Conservation (phyloP, 2,329 filamentous ascomycete species). For the Graphilbum sp. region DNA sequence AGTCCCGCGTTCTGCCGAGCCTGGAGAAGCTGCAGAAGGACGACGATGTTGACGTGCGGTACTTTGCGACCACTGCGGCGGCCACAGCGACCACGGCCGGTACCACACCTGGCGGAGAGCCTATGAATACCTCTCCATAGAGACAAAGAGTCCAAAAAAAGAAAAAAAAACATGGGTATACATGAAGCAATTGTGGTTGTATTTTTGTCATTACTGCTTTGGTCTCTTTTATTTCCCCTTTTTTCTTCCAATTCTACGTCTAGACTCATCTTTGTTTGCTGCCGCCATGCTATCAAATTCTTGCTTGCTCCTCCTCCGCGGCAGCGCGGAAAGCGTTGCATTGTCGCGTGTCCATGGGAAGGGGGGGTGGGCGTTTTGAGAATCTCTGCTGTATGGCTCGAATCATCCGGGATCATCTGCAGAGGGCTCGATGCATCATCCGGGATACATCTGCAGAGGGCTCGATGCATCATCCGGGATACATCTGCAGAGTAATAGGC, state of each 20-base stretch:
- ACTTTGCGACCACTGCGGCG: constrained; percentile 85
- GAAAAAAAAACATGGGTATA: constrained; percentile 6
- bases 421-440: no score
- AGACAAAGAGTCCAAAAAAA: constrained; percentile 18
- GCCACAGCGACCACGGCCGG: constrained; percentile 32
- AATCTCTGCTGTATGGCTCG: no score
- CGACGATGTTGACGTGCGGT: constrained; percentile 94
- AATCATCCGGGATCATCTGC: no score
- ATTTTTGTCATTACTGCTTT: constrained; percentile 1
- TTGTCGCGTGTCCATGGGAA: no score
- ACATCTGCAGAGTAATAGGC: no score
- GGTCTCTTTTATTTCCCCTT: neutral
- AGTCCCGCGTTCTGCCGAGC: constrained; percentile 73
- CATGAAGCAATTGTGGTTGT: constrained; percentile 37
- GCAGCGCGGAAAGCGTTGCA: no score
- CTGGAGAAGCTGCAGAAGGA: constrained; percentile 93
- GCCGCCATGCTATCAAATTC: no score
- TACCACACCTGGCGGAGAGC: constrained; percentile 30
- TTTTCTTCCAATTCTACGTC: neutral
- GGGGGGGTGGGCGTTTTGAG: no score
- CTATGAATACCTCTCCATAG: constrained; percentile 52
- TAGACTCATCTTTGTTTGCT: neutral
- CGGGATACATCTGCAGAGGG: no score
- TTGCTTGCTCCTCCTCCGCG: no score
- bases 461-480: no score